Percentiles rank a stretch among this genome's conserved stretches.
Evolutionary conservation across 1,139 yeast species (phyloP).

Genomic region (Saccharomycopsis phalli): DNA sequence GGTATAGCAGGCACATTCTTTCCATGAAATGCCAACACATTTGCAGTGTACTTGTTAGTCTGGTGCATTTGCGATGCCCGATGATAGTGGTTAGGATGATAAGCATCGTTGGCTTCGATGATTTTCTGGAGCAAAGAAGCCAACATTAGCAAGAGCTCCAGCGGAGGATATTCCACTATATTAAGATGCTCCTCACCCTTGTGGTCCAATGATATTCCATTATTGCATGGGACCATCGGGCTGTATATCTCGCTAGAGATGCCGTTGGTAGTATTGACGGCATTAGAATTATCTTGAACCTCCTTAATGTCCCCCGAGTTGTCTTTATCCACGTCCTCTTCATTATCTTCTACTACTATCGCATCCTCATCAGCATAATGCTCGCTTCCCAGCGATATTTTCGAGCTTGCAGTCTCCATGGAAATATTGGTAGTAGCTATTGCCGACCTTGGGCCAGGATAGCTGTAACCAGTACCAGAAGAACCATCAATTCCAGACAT

Average conservation of each 20-base stretch:
- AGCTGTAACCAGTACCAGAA: slow-evolving; percentile 4
- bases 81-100: slow-evolving; percentile 66
- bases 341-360: neutral
- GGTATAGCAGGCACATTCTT: slow-evolving; percentile 92
- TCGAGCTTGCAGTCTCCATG: slow-evolving; percentile 22
- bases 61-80: slow-evolving; percentile 32
- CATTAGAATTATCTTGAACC: too few relatives aligned
- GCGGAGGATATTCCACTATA: slow-evolving; percentile 76
- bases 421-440: slow-evolving; percentile 26
- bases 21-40: slow-evolving; percentile 88
- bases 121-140: slow-evolving; percentile 78
- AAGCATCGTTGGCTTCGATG: slow-evolving; percentile 82
- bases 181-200: slow-evolving; percentile 46
- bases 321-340: neutral
- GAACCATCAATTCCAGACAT: neutral
- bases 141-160: slow-evolving; percentile 74
- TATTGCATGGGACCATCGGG: slow-evolving; percentile 2
- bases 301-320: too few relatives aligned
- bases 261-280: neutral
- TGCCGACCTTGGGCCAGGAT: slow-evolving; percentile 25
- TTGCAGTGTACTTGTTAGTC: slow-evolving; percentile 49
- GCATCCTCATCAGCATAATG: slow-evolving; percentile 6
- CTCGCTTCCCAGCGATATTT: too few relatives aligned
- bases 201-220: slow-evolving; percentile 15
- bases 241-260: neutral